Percentiles rank a stretch among this genome's conserved stretches.
phyloP scores from a whole-genome alignment of 139 green algal genomes.

The Coelastrella sp. region DNA sequence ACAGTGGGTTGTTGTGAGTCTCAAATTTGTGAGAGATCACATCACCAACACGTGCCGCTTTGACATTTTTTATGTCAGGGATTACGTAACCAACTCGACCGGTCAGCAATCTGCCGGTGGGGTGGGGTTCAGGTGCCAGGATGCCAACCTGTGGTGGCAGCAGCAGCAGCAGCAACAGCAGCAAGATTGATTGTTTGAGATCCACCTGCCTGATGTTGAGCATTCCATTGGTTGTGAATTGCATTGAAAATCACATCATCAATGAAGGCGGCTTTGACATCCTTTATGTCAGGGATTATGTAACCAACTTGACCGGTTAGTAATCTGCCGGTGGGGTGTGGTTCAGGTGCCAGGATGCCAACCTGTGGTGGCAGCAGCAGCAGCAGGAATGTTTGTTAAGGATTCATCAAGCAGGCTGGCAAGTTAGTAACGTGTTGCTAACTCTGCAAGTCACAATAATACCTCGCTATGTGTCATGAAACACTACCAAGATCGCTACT shows the following conservation, averaged over 20 bases:
- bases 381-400: background rate
- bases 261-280: constrained; percentile 72
- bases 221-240: constrained; percentile 54
- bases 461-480: too few relatives aligned
- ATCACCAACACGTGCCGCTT: constrained; percentile 54
- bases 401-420: too few relatives aligned
- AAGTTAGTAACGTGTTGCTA: too few relatives aligned
- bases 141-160: constrained; percentile 85
- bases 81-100: constrained; percentile 95
- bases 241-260: constrained; percentile 91
- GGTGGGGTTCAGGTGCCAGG: constrained; percentile 72
- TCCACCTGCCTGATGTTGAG: constrained; percentile 74
- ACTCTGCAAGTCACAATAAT: too few relatives aligned
- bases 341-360: constrained; percentile 78
- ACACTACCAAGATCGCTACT: too few relatives aligned
- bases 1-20: background rate
- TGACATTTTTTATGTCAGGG: constrained; percentile 83
- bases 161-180: too few relatives aligned
- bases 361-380: constrained; percentile 54
- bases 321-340: constrained; percentile 65
- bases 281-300: constrained; percentile 90
- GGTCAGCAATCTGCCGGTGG: constrained; percentile 73
- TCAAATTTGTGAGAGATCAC: background rate
- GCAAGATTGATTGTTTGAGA: constrained; percentile 73
- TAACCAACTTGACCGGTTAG: constrained; percentile 91